Conservation (phyloP, 2,329 filamentous ascomycete species). For the Corynespora cassiicola region DNA sequence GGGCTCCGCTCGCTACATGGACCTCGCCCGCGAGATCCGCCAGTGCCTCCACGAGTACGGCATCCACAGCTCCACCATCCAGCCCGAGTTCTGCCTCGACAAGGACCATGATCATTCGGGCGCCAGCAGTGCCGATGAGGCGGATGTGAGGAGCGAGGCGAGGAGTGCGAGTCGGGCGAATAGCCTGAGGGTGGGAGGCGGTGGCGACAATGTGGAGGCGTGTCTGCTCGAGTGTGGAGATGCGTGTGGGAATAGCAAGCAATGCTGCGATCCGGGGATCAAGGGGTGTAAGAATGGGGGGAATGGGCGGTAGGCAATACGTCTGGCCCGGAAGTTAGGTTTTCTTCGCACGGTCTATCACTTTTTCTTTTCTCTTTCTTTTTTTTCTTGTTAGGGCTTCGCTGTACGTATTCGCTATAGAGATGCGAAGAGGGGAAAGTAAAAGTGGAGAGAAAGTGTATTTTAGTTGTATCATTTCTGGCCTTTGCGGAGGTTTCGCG, state of each 20-base stretch:
- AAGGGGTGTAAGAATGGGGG: slow-evolving; percentile 30
- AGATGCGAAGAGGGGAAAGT: too few relatives aligned
- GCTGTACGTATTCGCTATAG: too few relatives aligned
- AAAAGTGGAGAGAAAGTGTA: too few relatives aligned
- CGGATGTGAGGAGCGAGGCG: slow-evolving; percentile 17
- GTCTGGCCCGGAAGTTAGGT: too few relatives aligned
- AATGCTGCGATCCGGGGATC: slow-evolving; percentile 48
- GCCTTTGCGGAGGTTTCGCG: too few relatives aligned
- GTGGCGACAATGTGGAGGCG: slow-evolving; percentile 40
- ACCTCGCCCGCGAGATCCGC: slow-evolving; percentile 79
- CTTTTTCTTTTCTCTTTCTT: slow-evolving; percentile 3
- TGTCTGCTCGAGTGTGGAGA: slow-evolving; percentile 53
- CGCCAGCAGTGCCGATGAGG: slow-evolving; percentile 37
- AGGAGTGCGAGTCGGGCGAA: slow-evolving; percentile 39
- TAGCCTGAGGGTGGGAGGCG: slow-evolving; percentile 46
- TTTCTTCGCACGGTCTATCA: too few relatives aligned
- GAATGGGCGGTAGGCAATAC: too few relatives aligned
- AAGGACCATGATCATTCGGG: slow-evolving; percentile 51
- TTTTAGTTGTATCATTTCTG: too few relatives aligned
- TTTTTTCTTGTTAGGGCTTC: too few relatives aligned
- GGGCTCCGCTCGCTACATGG: slow-evolving; percentile 84
- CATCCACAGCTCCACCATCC: slow-evolving; percentile 96
- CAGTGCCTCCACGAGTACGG: slow-evolving; percentile 93
- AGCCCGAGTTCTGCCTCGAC: slow-evolving; percentile 77
- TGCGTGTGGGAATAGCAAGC: slow-evolving; percentile 49